Conservation (phyloP, 1,139 yeast genomes). For the Pichia sp. region DNA sequence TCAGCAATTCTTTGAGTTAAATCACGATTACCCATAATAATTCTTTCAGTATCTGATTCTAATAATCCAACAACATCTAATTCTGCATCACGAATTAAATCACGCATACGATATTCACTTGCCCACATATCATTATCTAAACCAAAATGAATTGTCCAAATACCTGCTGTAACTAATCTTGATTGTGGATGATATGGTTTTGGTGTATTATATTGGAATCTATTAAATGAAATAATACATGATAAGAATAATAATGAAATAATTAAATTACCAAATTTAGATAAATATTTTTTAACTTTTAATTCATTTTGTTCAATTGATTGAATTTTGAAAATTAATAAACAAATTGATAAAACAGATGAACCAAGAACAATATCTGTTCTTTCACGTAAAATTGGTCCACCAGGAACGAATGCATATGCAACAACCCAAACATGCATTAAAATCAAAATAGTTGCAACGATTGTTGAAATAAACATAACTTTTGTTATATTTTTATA, state of each 20-base stretch:
- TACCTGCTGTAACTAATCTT: constrained; percentile 81
- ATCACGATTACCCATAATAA: constrained; percentile 93
- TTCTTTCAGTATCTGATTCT: constrained; percentile 90
- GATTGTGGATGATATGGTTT: constrained; percentile 75
- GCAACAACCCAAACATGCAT: constrained; percentile 97
- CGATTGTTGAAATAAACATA: constrained; percentile 46
- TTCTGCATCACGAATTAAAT: constrained; percentile 76
- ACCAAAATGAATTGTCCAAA: constrained; percentile 98
- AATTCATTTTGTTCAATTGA: constrained; percentile 6
- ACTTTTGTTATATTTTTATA: constrained; percentile 13
- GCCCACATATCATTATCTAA: constrained; percentile 99
- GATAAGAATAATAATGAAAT: constrained; percentile 24
- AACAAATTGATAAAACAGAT: constrained; percentile 43
- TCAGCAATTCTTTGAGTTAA: constrained; percentile 88
- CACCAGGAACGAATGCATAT: constrained; percentile 96
- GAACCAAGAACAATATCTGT: constrained; percentile 63
- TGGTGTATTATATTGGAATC: constrained; percentile 55
- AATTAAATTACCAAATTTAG: constrained; percentile 23
- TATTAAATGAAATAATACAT: constrained; percentile 43
- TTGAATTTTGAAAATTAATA: constrained; percentile 24
- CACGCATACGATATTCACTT: constrained; percentile 82
- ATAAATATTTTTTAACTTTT: constrained; percentile 13
- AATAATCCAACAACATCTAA: constrained; percentile 85
- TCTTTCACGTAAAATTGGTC: constrained; percentile 80
- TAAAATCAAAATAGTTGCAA: constrained; percentile 52